Evolutionary conservation across 345 rosid genomes (phyloP).

Genomic region (Hypericum perforatum): DNA sequence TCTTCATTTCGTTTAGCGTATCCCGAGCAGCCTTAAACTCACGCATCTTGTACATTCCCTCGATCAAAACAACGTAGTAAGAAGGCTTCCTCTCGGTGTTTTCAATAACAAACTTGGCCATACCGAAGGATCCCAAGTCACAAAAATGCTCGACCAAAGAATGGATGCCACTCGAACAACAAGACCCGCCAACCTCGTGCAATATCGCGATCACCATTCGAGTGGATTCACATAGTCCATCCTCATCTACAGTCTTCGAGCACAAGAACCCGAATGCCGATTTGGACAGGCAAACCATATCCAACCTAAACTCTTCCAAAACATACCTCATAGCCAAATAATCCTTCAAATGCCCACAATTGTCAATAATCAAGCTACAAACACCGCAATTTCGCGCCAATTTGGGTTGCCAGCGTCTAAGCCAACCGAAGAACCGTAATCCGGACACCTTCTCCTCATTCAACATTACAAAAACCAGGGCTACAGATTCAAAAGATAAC

Average conservation of each 20-base stretch:
- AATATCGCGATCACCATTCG: slow-evolving; percentile 22
- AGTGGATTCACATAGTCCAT: slow-evolving; percentile 13
- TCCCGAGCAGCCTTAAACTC: slow-evolving; percentile 24
- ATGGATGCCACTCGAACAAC: slow-evolving; percentile 26
- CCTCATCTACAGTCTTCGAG: slow-evolving; percentile 15
- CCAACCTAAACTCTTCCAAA: slow-evolving; percentile 20
- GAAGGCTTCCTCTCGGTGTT: slow-evolving; percentile 24
- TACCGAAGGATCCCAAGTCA: slow-evolving; percentile 23
- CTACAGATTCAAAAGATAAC: slow-evolving; percentile 18
- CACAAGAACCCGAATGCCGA: slow-evolving; percentile 37
- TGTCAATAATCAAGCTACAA: slow-evolving; percentile 38
- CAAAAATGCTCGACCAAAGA: slow-evolving; percentile 33
- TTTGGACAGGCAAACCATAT: slow-evolving; percentile 17
- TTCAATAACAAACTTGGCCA: slow-evolving; percentile 34
- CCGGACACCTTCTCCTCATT: slow-evolving; percentile 29
- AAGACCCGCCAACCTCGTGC: slow-evolving; percentile 30
- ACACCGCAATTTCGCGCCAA: slow-evolving; percentile 19
- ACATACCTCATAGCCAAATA: slow-evolving; percentile 19
- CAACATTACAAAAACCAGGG: slow-evolving; percentile 19
- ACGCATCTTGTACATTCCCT: slow-evolving; percentile 24
- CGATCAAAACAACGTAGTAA: slow-evolving; percentile 24
- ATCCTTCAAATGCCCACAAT: slow-evolving; percentile 42
- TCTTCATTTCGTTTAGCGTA: slow-evolving; percentile 34
- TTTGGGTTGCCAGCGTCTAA: slow-evolving; percentile 17
- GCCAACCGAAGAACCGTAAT: slow-evolving; percentile 36